Evolutionary conservation across 805 yeast genomes (phyloP).

Genomic region (Saccharomycopsis fibuligera): DNA sequence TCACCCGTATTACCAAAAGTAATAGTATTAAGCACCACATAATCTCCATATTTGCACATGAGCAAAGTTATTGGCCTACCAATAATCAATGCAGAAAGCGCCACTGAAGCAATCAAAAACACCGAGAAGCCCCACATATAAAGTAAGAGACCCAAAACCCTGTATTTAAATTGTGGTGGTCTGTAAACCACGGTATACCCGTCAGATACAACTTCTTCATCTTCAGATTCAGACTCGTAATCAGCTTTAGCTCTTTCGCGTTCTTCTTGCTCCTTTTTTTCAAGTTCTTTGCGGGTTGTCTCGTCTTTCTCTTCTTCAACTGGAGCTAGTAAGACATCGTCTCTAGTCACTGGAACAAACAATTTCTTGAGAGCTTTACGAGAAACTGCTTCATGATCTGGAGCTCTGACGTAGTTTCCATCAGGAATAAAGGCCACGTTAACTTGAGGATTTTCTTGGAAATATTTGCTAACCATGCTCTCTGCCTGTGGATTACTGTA

Average conservation of each 20-base stretch:
- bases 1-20: slow-evolving; percentile 17
- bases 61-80: slow-evolving; percentile 23
- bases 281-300: slow-evolving; percentile 36
- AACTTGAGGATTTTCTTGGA: slow-evolving; percentile 35
- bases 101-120: slow-evolving; percentile 26
- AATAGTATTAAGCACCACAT: too few relatives aligned
- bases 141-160: slow-evolving; percentile 46
- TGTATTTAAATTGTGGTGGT: slow-evolving; percentile 66
- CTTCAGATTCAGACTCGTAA: slow-evolving; percentile 34
- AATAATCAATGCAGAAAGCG: slow-evolving; percentile 22
- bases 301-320: slow-evolving; percentile 31
- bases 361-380: slow-evolving; percentile 55
- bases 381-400: slow-evolving; percentile 72
- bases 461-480: slow-evolving; percentile 38
- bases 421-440: slow-evolving; percentile 67
- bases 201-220: slow-evolving; percentile 34
- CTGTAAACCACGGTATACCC: slow-evolving; percentile 73
- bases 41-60: neutral
- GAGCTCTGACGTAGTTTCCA: slow-evolving; percentile 82
- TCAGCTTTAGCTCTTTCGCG: too few relatives aligned
- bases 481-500: slow-evolving; percentile 50
- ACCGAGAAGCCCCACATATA: slow-evolving; percentile 46
- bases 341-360: slow-evolving; percentile 78
- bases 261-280: slow-evolving; percentile 27
- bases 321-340: slow-evolving; percentile 48